Percentiles rank a stretch among this genome's conserved stretches.
These are phyloP conservation scores for Penicillium fuscoglaucum DNA, from an alignment of 2,329 filamentous ascomycete species.

Conservation along the genomic window DNA sequence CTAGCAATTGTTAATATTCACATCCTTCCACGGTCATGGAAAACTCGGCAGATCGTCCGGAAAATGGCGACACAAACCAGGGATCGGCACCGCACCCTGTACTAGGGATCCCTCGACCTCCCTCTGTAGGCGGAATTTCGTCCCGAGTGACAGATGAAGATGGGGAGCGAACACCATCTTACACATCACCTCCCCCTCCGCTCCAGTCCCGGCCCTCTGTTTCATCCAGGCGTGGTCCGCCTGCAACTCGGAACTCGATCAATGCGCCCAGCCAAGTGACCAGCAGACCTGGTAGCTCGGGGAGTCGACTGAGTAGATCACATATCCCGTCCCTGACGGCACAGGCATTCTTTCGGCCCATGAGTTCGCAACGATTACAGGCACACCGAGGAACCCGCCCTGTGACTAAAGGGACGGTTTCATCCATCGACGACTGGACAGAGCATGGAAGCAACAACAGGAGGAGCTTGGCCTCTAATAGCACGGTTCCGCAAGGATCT, in stretches of 20 bases:
- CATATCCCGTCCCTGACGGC: slow-evolving; percentile 89
- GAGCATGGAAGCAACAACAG: slow-evolving; percentile 54
- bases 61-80: slow-evolving; percentile 44
- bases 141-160: slow-evolving; percentile 69
- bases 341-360: slow-evolving; percentile 90
- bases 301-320: slow-evolving; percentile 72
- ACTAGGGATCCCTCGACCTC: slow-evolving; percentile 55
- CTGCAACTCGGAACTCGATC: slow-evolving; percentile 41
- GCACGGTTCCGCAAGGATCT: slow-evolving; percentile 44
- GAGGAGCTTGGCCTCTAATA: slow-evolving; percentile 60
- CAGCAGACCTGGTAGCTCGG: slow-evolving; percentile 55
- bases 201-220: slow-evolving; percentile 58
- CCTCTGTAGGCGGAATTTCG: slow-evolving; percentile 56
- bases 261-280: slow-evolving; percentile 48
- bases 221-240: slow-evolving; percentile 58
- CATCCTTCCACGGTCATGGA: slow-evolving; percentile 23
- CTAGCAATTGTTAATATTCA: slow-evolving; percentile 14
- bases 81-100: slow-evolving; percentile 41
- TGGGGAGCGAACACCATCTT: slow-evolving; percentile 44
- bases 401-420: slow-evolving; percentile 36
- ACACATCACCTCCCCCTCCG: slow-evolving; percentile 51
- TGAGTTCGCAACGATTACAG: slow-evolving; percentile 94
- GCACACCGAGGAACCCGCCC: slow-evolving; percentile 72
- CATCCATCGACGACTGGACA: slow-evolving; percentile 45
- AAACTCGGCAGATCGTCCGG: slow-evolving; percentile 28